Evolutionary conservation across 306 rosid species (phyloP), one percentile per base, ranked within the genome.

Genomic region (Cucumis sativus): DNA sequence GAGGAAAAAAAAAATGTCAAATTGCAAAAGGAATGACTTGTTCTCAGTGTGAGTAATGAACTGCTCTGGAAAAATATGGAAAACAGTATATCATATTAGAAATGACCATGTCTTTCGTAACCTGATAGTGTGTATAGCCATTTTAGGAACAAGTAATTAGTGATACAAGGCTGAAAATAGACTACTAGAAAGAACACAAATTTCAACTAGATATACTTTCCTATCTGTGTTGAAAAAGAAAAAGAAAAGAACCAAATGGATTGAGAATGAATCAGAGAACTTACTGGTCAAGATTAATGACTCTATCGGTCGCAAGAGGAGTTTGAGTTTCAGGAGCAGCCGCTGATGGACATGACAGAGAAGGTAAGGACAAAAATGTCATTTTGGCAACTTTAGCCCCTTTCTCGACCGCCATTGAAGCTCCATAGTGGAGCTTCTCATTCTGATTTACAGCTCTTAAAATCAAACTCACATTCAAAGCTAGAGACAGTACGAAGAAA

Each of bases 261-360:
- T 15, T 1, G 9, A 75, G 55, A 75, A 43, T 18, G 0, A 30
- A 56, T 21, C 3, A 59, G 9, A 77, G 20, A 2, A 43, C 97
- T 90, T 80, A 94, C 97, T 91, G 96, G 47, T 89, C 93, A 1
- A 94, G 88, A 76, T 92, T 88, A 82, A 94, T 78, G 1, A 89
- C 37, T 71, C 69, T 90, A 3, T 88, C 89, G 45, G 56, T 78
- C 56, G 20, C 84, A 75, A 71, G 82, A 37, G 80, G 59, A 16
- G 57, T 16, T 55, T 28, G 63, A 73, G 63, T 54, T 73, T 43
- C 77, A 33, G 49, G 63, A 73, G 77, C 49, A 1, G 60, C 76
- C 0, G 40, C 47, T 16, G 84, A 43, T 2, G 80, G 41, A 25
- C 83, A 70, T 0, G 85, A 69, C 21, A 83, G n/a, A 2, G 88